phyloP scores from a whole-genome alignment of 352 stramenopile genomes.

The Thraustotheca clavata region DNA sequence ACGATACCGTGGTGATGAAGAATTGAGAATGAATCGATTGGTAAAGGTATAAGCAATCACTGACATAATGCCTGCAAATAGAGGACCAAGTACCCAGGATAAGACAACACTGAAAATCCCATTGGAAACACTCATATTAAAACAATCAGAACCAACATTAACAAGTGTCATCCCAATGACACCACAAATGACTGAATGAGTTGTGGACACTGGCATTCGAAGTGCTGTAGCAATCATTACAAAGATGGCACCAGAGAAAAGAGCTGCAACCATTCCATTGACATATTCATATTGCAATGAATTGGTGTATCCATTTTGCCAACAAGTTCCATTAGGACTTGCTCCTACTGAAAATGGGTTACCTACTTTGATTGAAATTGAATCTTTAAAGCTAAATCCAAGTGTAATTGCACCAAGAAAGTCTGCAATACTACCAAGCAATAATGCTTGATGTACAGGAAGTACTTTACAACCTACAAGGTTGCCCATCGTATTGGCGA shows the following conservation, averaged over 20 bases:
- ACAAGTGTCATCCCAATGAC: constrained; percentile 63
- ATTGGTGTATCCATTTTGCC: constrained; percentile 30
- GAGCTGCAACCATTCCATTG: constrained; percentile 52
- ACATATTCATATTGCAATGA: constrained; percentile 52
- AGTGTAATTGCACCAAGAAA: constrained; percentile 72
- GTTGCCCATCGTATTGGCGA: constrained; percentile 80
- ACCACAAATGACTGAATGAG: constrained; percentile 52
- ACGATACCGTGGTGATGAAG: constrained; percentile 26
- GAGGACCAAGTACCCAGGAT: constrained; percentile 57
- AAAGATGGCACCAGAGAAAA: constrained; percentile 41
- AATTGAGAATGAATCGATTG: constrained; percentile 39
- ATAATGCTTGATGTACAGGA: constrained; percentile 60
- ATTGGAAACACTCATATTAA: constrained; percentile 37
- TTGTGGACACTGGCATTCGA: constrained; percentile 62
- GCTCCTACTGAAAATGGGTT: constrained; percentile 22
- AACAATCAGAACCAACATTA: constrained; percentile 31
- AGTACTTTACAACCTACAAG: constrained; percentile 3
- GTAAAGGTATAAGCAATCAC: constrained; percentile 48
- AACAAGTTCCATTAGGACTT: constrained; percentile 25
- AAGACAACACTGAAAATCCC: constrained; percentile 45
- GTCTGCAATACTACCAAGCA: constrained; percentile 70
- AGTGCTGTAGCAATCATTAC: constrained; percentile 45
- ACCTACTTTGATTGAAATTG: constrained; percentile 56
- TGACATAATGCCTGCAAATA: constrained; percentile 39
- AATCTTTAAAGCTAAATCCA: constrained; percentile 47